Conservation (phyloP, 768 basidiomycete genomes). For the Lactifluus pinguis region DNA sequence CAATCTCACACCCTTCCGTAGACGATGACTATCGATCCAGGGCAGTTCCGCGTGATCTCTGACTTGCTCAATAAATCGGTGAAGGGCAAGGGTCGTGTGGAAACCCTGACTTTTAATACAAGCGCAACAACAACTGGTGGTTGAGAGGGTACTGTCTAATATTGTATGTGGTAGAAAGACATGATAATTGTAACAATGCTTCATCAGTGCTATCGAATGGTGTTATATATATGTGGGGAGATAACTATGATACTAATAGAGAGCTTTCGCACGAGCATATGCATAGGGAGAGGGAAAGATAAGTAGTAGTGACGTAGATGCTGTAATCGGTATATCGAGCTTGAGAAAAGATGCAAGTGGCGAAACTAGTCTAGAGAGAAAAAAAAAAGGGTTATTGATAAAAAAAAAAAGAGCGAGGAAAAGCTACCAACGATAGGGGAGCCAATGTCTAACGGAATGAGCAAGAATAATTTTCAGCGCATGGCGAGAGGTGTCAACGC, state of each 20-base stretch:
- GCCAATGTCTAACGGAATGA: not conserved
- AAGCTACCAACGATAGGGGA: not conserved
- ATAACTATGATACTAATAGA: slow-evolving; percentile 12
- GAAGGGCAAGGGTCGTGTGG: slow-evolving; percentile 79
- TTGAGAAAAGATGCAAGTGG: slow-evolving; percentile 7
- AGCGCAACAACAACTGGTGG: slow-evolving; percentile 34
- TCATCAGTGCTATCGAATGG: not conserved
- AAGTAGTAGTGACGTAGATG: slow-evolving; percentile 10
- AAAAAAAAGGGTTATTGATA: not conserved
- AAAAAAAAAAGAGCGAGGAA: not conserved
- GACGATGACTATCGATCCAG: slow-evolving; percentile 90
- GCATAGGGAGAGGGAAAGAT: slow-evolving; percentile 4
- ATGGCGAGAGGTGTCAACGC: not conserved
- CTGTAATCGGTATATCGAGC: slow-evolving; percentile 8
- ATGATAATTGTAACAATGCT: not conserved
- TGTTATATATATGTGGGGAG: slow-evolving; percentile 10
- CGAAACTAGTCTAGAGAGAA: not conserved
- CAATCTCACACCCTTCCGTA: slow-evolving; percentile 26
- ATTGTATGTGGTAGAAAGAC: not conserved
- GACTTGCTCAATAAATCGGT: slow-evolving; percentile 88
- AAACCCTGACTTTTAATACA: slow-evolving; percentile 65
- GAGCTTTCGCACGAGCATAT: slow-evolving; percentile 3
- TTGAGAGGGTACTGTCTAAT: slow-evolving; percentile 4
- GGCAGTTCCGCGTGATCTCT: slow-evolving; percentile 80
- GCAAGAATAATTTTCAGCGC: not conserved